Percentiles rank a stretch among this genome's conserved stretches.
phyloP scores from a whole-genome alignment of 2,329 filamentous ascomycete genomes.

The Dactylellina haptotyla region DNA sequence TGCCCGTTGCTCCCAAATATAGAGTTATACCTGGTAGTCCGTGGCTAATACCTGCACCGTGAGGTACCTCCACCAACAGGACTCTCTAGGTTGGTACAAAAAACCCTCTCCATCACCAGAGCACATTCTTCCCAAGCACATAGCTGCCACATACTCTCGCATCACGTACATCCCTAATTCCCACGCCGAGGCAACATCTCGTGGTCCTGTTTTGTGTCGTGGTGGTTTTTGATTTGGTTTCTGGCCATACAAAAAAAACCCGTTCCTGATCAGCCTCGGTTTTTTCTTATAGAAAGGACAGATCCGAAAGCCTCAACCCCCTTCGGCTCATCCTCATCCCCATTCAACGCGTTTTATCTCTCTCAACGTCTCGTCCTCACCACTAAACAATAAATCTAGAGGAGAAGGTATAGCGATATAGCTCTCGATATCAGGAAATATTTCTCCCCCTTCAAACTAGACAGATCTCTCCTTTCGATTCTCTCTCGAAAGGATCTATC shows the following conservation, averaged over 20 bases:
- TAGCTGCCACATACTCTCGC: constrained; percentile 12
- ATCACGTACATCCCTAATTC: not conserved
- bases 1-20: constrained; percentile 43
- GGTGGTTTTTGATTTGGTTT: constrained; percentile 24
- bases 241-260: not conserved
- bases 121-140: constrained; percentile 10
- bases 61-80: constrained; percentile 50
- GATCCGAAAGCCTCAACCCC: constrained; percentile 49
- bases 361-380: constrained; percentile 32
- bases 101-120: constrained; percentile 16
- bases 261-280: constrained; percentile 47
- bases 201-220: constrained; percentile 43
- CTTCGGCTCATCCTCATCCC: constrained; percentile 24
- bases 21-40: constrained; percentile 45
- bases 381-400: constrained; percentile 16
- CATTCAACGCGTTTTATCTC: constrained; percentile 54
- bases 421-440: constrained; percentile 27
- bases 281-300: constrained; percentile 51
- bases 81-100: constrained; percentile 40
- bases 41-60: constrained; percentile 38
- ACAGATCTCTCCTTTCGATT: constrained; percentile 52
- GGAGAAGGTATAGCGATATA: constrained; percentile 36
- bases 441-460: constrained; percentile 27
- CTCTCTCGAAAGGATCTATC: constrained; percentile 38
- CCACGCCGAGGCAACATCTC: constrained; percentile 3